Base-by-base conservation (phyloP, 306 rosid genomes). In the Malus orientalis region DNA sequence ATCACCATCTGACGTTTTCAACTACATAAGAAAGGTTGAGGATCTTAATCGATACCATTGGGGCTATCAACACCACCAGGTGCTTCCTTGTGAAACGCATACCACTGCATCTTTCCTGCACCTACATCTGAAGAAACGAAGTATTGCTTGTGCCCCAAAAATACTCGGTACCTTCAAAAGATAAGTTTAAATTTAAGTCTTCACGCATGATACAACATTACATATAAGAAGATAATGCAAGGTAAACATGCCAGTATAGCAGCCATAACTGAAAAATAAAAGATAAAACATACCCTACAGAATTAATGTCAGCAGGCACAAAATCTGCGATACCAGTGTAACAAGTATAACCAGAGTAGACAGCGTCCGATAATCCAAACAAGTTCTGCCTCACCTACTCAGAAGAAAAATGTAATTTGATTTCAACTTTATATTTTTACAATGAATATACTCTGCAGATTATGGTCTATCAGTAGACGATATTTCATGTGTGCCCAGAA, bases 81-180 rank as follows among this genome's bases (percentile, higher is more conserved):
- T 72, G 86, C 65, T 77, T 96, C 99, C 73, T 96, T 76, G 80
- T 96, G 84, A 78, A 96, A 96, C 55, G 96, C 99, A 82, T 96
- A 96, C 99, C 98, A 96, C 84, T 92, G 99, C 98, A 91, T 92
- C 93, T 96, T 96, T 81, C 99, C 99, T 16, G 81, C 90, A 6
- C 99, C 99, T 19, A 96, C 98, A 69, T 96, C 99, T 25, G 99
- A 96, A 72, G 99, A 92, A 70, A 96, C 99, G 5, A 96, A 96
- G 84, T 96, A 96, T 84, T 96, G 98, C 74, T 96, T 96, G 96
- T 92, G 97, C 77, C 99, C 99, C 87, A 96, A 78, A 86, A 96
- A 96, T 18, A 96, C 99, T 33, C 98, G 99, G 83, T 96, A 96
- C 92, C 98, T 95, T 85, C 77, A 86, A 42, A 69, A 40, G 20